phyloP scores from a whole-genome alignment of 306 rosid genomes.

The Casuarina glauca region DNA sequence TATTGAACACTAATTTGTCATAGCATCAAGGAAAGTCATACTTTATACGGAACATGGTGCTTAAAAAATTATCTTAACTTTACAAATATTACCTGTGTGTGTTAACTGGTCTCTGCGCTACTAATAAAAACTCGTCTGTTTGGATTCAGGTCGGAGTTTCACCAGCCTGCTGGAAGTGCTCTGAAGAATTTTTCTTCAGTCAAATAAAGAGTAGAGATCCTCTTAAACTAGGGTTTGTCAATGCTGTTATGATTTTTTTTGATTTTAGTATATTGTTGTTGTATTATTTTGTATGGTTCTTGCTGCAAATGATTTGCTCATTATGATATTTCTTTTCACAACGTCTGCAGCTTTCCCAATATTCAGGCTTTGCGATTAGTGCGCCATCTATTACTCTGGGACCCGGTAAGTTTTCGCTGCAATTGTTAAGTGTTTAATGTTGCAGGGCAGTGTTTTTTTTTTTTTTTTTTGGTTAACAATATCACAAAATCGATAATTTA shows the following conservation, averaged over 20 bases:
- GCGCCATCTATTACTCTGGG: conserved; percentile 76
- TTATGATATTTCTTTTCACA: conserved; percentile 21
- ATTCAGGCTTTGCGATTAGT: conserved; percentile 82
- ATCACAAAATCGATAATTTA: background rate
- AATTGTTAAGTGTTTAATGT: conserved; percentile 1
- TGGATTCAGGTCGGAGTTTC: conserved; percentile 39
- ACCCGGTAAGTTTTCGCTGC: conserved; percentile 66
- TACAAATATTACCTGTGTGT: conserved; percentile 9
- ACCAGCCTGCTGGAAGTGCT: conserved; percentile 98
- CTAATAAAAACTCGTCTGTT: background rate
- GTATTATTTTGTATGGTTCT: conserved; percentile 4
- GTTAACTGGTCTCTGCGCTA: conserved; percentile 18
- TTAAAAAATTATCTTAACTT: conserved; percentile 4
- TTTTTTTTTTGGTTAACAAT: background rate
- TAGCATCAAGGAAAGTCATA: background rate
- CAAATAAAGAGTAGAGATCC: conserved; percentile 91
- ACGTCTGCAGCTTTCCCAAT: conserved; percentile 66
- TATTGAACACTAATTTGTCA: background rate
- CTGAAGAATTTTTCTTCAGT: conserved; percentile 78
- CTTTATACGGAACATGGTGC: conserved; percentile 7
- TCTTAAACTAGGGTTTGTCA: conserved; percentile 80
- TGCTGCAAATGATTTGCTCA: conserved; percentile 19
- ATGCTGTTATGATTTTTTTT: conserved; percentile 9
- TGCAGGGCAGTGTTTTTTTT: background rate
- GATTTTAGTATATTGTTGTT: conserved; percentile 6